phyloP scores from a whole-genome alignment of 2,329 filamentous ascomycete genomes.

The Diaporthe aspalathi region DNA sequence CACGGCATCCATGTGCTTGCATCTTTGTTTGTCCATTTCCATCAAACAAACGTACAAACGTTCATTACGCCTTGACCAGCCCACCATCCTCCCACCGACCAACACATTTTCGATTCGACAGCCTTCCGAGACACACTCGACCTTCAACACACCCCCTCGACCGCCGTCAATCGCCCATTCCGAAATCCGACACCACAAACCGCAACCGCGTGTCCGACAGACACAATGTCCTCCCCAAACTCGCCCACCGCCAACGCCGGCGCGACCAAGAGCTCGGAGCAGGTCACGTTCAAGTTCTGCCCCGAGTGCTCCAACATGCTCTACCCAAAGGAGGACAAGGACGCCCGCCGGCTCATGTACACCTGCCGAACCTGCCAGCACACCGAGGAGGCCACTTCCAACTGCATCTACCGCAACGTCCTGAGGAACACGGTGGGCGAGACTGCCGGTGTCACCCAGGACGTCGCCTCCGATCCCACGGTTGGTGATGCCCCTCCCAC shows the following conservation, averaged over 20 bases:
- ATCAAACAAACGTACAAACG: conserved; percentile 17
- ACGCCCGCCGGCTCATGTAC: conserved; percentile 87
- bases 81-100: neutral
- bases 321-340: conserved; percentile 94
- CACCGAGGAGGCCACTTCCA: conserved; percentile 85
- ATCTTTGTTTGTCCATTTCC: conserved; percentile 15
- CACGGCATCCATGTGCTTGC: neutral
- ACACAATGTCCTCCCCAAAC: conserved; percentile 67
- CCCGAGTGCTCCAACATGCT: conserved; percentile 99
- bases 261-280: conserved; percentile 70
- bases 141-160: neutral
- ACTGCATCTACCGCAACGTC: conserved; percentile 95
- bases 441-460: conserved; percentile 96
- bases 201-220: conserved; percentile 19
- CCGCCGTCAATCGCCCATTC: neutral
- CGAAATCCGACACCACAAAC: conserved; percentile 28
- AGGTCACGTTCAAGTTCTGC: conserved; percentile 97
- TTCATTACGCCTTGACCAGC: neutral
- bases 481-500: conserved; percentile 72
- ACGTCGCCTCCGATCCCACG: conserved; percentile 97
- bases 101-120: neutral
- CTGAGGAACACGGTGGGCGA: conserved; percentile 92
- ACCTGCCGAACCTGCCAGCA: conserved; percentile 96
- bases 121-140: neutral
- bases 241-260: conserved; percentile 57